Evolutionary conservation across 2,329 filamentous ascomycete genomes (phyloP).

Genomic region (Alternaria arbusti): DNA sequence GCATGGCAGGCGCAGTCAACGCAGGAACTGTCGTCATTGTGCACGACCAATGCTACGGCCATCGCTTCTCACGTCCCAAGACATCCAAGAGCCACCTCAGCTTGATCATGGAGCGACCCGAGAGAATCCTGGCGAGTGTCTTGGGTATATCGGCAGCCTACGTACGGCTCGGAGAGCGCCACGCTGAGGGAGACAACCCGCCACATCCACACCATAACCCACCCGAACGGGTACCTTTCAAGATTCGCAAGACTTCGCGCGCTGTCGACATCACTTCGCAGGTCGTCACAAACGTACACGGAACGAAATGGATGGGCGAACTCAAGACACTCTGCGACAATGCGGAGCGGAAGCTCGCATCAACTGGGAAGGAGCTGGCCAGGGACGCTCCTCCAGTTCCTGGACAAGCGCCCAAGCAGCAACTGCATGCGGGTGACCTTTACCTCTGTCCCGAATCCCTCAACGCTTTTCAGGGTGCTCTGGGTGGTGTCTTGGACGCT

Average conservation of each 20-base stretch:
- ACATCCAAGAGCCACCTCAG: conserved; percentile 73
- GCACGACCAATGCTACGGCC: conserved; percentile 93
- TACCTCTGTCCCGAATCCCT: conserved; percentile 89
- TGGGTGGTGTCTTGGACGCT: conserved; percentile 92
- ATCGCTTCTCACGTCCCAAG: conserved; percentile 84
- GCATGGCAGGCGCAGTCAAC: conserved; percentile 39
- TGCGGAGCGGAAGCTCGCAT: conserved; percentile 78
- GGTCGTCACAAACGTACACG: conserved; percentile 89
- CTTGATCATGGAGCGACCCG: conserved; percentile 91
- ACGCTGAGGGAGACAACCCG: conserved; percentile 72
- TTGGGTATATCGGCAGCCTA: conserved; percentile 87
- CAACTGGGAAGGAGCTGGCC: conserved; percentile 77
- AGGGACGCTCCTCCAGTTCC: conserved; percentile 51
- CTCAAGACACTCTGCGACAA: conserved; percentile 82
- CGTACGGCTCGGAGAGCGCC: conserved; percentile 82
- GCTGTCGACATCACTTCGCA: conserved; percentile 73
- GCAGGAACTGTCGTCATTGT: conserved; percentile 80
- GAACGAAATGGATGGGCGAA: conserved; percentile 91
- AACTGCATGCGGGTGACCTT: conserved; percentile 86
- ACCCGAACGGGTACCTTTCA: conserved; percentile 74
- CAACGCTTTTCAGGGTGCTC: conserved; percentile 84
- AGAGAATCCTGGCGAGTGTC: conserved; percentile 83
- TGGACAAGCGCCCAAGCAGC: conserved; percentile 63
- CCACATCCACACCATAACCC: conserved; percentile 68
- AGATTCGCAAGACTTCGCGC: conserved; percentile 80